Base-by-base conservation (phyloP, 164 flowering plant genomes). In the Aristolochia californica region DNA sequence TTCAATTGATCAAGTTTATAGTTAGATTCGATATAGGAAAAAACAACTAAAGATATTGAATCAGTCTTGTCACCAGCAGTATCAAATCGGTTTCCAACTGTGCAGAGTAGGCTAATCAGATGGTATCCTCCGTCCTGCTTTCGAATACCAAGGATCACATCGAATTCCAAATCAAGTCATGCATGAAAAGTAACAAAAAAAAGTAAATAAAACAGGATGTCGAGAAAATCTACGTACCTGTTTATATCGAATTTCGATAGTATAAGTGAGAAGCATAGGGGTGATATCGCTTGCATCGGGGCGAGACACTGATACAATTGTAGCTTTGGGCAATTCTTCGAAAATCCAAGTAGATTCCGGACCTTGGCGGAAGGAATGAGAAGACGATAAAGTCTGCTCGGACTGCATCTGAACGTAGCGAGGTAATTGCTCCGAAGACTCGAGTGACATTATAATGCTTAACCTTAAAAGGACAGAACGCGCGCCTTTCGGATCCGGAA, bases 271-370 rank as follows among this genome's bases (percentile, higher is more conserved):
- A 38, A 83, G 81, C 73, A 83, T 59, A 48, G 97, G 99, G 59
- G 88, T 89, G 63, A 94, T 80, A 72, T 94, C 99, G 45, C 73
- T 75, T 23, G 84, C 86, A 61, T 94, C 99, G 27, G 99, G 97
- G 11, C 97, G 70, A n/a, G 99, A 94, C 7, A 94, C 99, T 49
- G 81, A 78, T 48, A 84, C 77, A 60, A 94, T 85, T 22, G 74
- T 76, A 2, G 95, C 95, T 58, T 67, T 68, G 5, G 97, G 99
- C 69, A 94, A 70, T 74, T 90, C 96, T n/a, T 89, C 96, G 65
- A 94, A 87, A 57, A 94, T 80, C 70, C 70, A 58, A 11, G 21
- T 44, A n/a, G 44, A 40, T 22, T 56, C 65, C 5, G 48, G 4
- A 11, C 65, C 62, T 23, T 28, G 58, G 22, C 62, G 62, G 48